These are phyloP conservation scores for Phaeotremella fagi DNA, from an alignment of 768 basidiomycete species.

Conservation along the genomic window DNA sequence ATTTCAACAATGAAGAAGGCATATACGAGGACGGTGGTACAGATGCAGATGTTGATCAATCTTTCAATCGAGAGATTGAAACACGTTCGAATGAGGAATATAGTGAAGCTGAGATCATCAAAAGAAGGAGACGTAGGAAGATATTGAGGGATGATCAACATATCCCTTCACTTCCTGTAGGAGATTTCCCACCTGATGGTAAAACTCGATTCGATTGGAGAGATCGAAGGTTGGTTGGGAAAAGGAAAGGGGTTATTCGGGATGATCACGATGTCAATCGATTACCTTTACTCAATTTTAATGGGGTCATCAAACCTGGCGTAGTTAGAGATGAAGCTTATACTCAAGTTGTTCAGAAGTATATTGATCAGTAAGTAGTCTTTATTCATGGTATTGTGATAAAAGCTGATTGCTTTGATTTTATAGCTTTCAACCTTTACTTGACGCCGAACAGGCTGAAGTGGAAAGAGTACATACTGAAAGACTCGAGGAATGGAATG, in stretches of 20 bases:
- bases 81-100: no score
- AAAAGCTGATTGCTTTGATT: conserved; percentile 5
- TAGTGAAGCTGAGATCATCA: background rate
- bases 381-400: background rate
- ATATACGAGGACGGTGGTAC: background rate
- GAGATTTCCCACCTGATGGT: conserved; percentile 35
- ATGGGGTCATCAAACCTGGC: conserved; percentile 35
- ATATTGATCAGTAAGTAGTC: conserved; percentile 46
- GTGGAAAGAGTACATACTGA: conserved; percentile 59
- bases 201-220: conserved; percentile 62
- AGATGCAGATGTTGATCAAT: background rate
- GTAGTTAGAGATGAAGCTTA: conserved; percentile 50
- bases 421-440: conserved; percentile 56
- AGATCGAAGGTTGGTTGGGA: conserved; percentile 43
- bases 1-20: background rate
- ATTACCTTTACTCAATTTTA: background rate
- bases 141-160: conserved; percentile 53
- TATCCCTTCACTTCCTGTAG: conserved; percentile 5
- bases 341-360: conserved; percentile 39
- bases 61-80: background rate
- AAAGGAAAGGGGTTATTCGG: conserved; percentile 4
- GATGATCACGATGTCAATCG: no score
- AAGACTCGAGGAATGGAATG: conserved; percentile 65
- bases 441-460: conserved; percentile 62
- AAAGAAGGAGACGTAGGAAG: background rate